A percentile compares a stretch with the other conserved stretches of the same genome.
phyloP scores from a whole-genome alignment of 1,284 basidiomycete genomes.

The Boletus semigastroideus region DNA sequence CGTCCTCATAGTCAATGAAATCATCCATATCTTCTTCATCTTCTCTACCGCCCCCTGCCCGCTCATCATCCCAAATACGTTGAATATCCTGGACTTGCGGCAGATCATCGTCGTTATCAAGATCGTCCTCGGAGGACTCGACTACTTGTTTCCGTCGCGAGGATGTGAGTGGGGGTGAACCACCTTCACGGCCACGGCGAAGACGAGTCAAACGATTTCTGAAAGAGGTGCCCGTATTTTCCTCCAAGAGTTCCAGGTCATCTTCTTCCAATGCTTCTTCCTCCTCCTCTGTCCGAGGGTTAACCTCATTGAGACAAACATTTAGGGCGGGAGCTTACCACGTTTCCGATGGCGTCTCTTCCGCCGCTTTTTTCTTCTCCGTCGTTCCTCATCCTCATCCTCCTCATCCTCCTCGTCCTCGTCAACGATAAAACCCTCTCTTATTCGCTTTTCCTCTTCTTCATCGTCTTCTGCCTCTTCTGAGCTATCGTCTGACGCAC shows the following conservation, averaged over 20 bases:
- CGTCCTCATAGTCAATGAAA: constrained; percentile 93
- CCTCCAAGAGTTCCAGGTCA: constrained; percentile 90
- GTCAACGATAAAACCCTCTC: constrained; percentile 85
- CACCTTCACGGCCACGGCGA: constrained; percentile 67
- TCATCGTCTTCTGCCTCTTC: constrained; percentile 84
- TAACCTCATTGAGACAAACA: constrained; percentile 7
- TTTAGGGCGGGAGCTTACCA: constrained; percentile 41
- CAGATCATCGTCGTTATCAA: constrained; percentile 59
- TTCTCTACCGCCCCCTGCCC: constrained; percentile 57
- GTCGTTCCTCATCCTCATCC: constrained; percentile 55
- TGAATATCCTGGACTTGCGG: constrained; percentile 69
- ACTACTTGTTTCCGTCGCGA: constrained; percentile 58
- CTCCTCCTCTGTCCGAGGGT: constrained; percentile 40
- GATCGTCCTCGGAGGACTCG: constrained; percentile 72
- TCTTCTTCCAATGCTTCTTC: constrained; percentile 91
- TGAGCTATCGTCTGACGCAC: constrained; percentile 74
- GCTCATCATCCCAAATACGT: constrained; percentile 85
- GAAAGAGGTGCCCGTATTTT: constrained; percentile 86
- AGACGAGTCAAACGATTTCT: constrained; percentile 69
- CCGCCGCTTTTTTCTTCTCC: constrained; percentile 59
- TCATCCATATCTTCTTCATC: constrained; percentile 79
- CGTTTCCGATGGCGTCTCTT: constrained; percentile 64
- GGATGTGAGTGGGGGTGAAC: constrained; percentile 61
- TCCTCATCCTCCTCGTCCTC: constrained; percentile 76
- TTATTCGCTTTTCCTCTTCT: constrained; percentile 71